Base-by-base conservation (phyloP, 495 filamentous ascomycete species). In the Xylaria scruposa region DNA sequence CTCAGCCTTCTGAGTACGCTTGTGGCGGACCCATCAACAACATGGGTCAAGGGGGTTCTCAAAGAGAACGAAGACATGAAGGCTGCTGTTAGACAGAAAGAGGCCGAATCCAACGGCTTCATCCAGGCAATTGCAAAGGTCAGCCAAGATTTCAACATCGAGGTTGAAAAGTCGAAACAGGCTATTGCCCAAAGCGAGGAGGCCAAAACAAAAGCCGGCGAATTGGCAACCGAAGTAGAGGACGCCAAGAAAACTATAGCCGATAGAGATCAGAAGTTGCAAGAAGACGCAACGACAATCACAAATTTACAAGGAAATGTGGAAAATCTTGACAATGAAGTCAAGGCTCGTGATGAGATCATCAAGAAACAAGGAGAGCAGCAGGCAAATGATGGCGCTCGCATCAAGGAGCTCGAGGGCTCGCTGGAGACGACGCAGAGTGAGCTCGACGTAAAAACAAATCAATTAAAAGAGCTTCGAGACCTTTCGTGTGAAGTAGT, bases 391-490 rank as follows among this genome's bases (percentile, higher is more conserved):
- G 29, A 70, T 40, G 26, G n/a, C 19, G 51, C 26, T 19, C 15
- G 26, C 29, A 70, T 70, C 67, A 60, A 10, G n/a, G 67, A 51
- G 26, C 67, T 70, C 24, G 54, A 60, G 10, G 38, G 21, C 0
- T n/a, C n/a, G 19, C 67, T 70, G 6, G 42, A 12, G 8, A 60
- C 19, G 19, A 70, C 54, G 12, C 13, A 49, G 13, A n/a, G 9
- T 3, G 29, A 70, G n/a, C 67, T 70, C 0, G 56, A 49, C 9
- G 13, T 10, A 42, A 61, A 19, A 12, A 13, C 67, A 46, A 40
- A 8, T 7, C 67, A 70, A 40, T 17, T 70, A 29, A 70, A n/a
- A 10, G 67, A 70, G 29, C 67, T 70, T 40, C 53, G 46, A 10
- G 44, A 38, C 19, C 56, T 70, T 7, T 70, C 67, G 15, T 70